Base-by-base conservation (phyloP, 1,139 yeast genomes). In the Nakaseomyces glabratus region DNA sequence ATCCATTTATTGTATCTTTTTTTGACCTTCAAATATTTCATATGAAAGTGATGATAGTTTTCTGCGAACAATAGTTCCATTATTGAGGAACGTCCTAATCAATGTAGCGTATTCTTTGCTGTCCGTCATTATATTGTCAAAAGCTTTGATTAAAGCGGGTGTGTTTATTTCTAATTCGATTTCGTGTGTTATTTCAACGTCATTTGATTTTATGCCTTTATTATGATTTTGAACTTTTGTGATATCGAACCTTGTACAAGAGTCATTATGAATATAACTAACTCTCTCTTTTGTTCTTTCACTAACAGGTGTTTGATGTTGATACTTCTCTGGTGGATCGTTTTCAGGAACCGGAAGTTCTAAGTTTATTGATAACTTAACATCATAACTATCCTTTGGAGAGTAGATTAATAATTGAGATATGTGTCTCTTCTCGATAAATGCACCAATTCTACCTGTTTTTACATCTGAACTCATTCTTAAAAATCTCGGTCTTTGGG, bases 371-470 rank as follows among this genome's bases (percentile, higher is more conserved):
- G 93, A 76, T 25, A 86, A 63, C 48, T 94, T 68, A 44, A 80
- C 66, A 55, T 86, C 96, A 52, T 77, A 77, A 60, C 77, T 67
- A 18, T 82, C 74, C 42, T 82, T 79, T 1, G 95, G 95, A 37
- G 81, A 72, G 51, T 73, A 76, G 21, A 86, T 65, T 51, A 74
- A 71, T 40, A 86, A 59, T 52, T 82, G 86, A 3, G 82, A 72
- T 7, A 85, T 61, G 37, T 90, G 68, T 44, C 73, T 72, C 53
- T 86, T 86, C 43, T 76, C 75, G 35, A 86, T 80, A 26, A 80
- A 81, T 21, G 73, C 73, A 10, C 71, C 66, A 33, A 73, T 69
- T 45, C 90, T 65, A 9, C 80, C 79, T 0, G 90, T 82, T 35
- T 66, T 67, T 30, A 72, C 63, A 54, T 81, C 93, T 39, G 73